Conservation (phyloP, 768 basidiomycete genomes). For the Stropharia rugosoannulata region DNA sequence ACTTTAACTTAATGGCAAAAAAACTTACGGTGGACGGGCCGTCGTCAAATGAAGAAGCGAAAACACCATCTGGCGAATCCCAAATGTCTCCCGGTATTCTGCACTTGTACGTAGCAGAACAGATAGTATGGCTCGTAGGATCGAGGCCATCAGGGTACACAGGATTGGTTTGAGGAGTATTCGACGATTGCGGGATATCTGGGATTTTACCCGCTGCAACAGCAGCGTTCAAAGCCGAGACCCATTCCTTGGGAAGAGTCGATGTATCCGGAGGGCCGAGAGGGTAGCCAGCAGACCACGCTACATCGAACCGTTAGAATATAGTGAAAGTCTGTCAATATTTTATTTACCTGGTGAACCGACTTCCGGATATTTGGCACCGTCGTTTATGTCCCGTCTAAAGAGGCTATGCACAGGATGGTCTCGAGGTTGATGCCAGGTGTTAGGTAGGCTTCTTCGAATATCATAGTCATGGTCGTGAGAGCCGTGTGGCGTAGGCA, state of each 20-base stretch:
- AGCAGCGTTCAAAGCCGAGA: constrained; percentile 67
- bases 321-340: background rate
- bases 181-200: constrained; percentile 51
- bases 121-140: constrained; percentile 52
- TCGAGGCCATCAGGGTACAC: constrained; percentile 45
- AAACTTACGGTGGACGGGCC: constrained; percentile 56
- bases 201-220: constrained; percentile 73
- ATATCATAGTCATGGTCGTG: constrained; percentile 29
- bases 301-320: constrained; percentile 25
- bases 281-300: constrained; percentile 68
- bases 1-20: background rate
- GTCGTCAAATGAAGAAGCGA: constrained; percentile 77
- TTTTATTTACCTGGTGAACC: constrained; percentile 52
- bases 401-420: constrained; percentile 67
- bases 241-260: constrained; percentile 66
- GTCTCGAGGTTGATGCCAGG: constrained; percentile 63
- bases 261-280: constrained; percentile 41
- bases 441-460: constrained; percentile 28
- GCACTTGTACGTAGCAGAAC: constrained; percentile 79
- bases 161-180: constrained; percentile 34
- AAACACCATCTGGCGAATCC: constrained; percentile 71
- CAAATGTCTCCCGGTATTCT: constrained; percentile 59
- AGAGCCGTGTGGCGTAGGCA: constrained; percentile 16
- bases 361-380: constrained; percentile 47
- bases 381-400: constrained; percentile 52